Evolutionary conservation across 345 rosid species (phyloP).

Genomic region (Populus nigra): DNA sequence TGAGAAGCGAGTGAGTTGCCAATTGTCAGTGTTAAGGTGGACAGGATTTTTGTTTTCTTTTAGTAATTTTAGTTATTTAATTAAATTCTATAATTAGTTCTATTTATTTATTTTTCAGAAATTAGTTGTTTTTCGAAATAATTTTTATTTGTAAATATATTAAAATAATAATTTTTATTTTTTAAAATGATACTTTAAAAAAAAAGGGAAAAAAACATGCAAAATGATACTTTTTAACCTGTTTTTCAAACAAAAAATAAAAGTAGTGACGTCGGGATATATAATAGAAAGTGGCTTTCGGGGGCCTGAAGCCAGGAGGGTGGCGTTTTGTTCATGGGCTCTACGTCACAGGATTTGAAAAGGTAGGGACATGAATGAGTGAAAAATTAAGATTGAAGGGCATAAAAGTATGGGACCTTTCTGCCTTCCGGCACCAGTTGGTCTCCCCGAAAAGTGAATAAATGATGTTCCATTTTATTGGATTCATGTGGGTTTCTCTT

Average conservation of each 20-base stretch:
- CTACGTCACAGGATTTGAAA: background rate
- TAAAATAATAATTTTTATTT: too few relatives aligned
- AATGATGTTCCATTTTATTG: background rate
- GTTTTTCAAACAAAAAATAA: too few relatives aligned
- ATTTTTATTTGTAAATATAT: too few relatives aligned
- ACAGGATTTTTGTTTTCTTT: background rate
- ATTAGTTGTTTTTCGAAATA: background rate
- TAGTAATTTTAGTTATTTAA: background rate
- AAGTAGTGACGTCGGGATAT: too few relatives aligned
- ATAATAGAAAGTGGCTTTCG: background rate
- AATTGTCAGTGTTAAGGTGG: background rate
- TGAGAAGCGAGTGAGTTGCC: constrained; percentile 7
- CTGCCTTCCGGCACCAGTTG: background rate
- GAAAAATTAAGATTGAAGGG: background rate
- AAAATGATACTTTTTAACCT: too few relatives aligned
- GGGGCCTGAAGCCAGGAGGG: background rate
- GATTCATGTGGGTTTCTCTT: background rate
- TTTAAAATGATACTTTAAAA: too few relatives aligned
- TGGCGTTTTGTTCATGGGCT: background rate
- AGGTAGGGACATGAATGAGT: background rate
- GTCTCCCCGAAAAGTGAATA: too few relatives aligned
- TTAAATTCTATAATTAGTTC: background rate
- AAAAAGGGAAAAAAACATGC: too few relatives aligned
- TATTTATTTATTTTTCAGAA: background rate
- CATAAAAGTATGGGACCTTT: background rate